Conservation (phyloP, 2,329 filamentous ascomycete genomes). For the Acephala macrosclerotiorum region DNA sequence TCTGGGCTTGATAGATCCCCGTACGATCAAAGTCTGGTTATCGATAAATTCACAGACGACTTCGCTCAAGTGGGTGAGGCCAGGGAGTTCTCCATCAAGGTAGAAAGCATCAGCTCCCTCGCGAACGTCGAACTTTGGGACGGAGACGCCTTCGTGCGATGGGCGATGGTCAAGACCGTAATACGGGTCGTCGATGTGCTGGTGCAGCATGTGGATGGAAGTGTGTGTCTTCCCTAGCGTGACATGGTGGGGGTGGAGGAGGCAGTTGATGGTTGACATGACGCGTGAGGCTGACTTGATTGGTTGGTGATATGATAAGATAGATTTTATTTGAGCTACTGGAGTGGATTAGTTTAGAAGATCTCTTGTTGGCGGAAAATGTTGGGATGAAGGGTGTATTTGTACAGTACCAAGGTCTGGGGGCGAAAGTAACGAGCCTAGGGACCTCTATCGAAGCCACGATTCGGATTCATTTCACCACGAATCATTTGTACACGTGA, state of each 20-base stretch:
- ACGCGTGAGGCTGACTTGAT: neutral
- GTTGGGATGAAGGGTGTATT: neutral
- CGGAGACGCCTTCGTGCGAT: neutral
- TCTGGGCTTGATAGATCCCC: neutral
- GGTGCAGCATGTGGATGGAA: neutral
- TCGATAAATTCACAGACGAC: neutral
- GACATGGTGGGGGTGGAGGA: conserved; percentile 5
- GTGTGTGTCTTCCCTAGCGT: neutral
- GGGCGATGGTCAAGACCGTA: neutral
- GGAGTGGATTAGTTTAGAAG: neutral
- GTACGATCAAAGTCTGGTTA: neutral
- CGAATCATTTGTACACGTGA: neutral
- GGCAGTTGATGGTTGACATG: neutral
- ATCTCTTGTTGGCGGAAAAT: no score
- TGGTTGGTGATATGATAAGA: neutral
- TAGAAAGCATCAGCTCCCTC: neutral
- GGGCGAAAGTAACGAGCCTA: neutral
- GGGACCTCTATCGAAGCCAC: neutral
- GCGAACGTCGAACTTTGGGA: neutral
- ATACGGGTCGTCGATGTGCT: conserved; percentile 4
- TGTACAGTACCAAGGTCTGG: neutral
- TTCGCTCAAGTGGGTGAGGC: neutral
- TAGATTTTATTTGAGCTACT: neutral
- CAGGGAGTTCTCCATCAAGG: conserved; percentile 4
- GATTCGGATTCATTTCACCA: neutral